Percentiles rank a stretch among this genome's conserved stretches.
phyloP scores from a whole-genome alignment of 305 asterid species.

The Ajuga reptans region DNA sequence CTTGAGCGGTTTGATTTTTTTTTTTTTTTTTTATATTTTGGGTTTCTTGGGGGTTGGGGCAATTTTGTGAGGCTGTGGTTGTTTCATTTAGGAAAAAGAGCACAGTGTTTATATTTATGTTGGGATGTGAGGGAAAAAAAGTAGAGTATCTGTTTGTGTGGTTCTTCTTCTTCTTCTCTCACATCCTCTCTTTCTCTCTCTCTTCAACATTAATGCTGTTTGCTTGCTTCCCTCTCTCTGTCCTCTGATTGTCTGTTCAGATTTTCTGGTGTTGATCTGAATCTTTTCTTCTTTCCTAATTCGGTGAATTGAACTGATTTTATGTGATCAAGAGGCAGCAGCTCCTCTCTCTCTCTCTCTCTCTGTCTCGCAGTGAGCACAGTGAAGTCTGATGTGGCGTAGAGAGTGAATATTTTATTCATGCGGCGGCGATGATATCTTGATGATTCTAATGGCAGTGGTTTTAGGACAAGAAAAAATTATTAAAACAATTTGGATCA shows the following conservation, averaged over 20 bases:
- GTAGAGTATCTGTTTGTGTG: slow-evolving; percentile 39
- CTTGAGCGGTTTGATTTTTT: slow-evolving; percentile 9
- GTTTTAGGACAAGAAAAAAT: slow-evolving; percentile 23
- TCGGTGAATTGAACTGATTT: slow-evolving; percentile 15
- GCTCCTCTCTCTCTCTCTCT: background rate
- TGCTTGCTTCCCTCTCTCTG: background rate
- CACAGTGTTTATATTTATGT: slow-evolving; percentile 18
- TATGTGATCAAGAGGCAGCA: slow-evolving; percentile 15
- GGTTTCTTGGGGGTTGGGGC: slow-evolving; percentile 3
- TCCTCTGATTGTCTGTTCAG: background rate
- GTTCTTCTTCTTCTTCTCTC: slow-evolving; percentile 34
- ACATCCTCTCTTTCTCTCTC: slow-evolving; percentile 11
- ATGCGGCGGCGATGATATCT: slow-evolving; percentile 25
- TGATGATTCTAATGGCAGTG: slow-evolving; percentile 38
- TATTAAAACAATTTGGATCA: slow-evolving; percentile 24
- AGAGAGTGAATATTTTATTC: background rate
- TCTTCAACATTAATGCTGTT: background rate
- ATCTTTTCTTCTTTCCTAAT: background rate
- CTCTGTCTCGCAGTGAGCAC: background rate
- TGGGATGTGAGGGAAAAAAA: slow-evolving; percentile 30
- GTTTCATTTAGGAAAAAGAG: slow-evolving; percentile 16
- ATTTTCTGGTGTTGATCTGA: slow-evolving; percentile 6
- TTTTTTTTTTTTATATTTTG: background rate
- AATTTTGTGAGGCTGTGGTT: slow-evolving; percentile 43
- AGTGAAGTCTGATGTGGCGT: slow-evolving; percentile 3